Conservation (phyloP, 257 asterid genomes). For the Marsdenia floribunda region DNA sequence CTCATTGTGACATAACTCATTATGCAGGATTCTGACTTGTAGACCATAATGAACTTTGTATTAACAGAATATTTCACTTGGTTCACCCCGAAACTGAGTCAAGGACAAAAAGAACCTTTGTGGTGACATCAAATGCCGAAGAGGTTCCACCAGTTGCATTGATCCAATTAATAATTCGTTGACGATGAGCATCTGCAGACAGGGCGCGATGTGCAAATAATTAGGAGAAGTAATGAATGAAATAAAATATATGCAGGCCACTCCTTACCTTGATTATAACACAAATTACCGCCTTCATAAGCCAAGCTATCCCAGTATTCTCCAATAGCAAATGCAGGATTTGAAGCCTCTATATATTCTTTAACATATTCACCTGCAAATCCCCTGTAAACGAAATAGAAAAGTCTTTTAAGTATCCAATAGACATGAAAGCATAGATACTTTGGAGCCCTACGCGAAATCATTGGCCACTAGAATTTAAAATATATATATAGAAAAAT, state of each 20-base stretch:
- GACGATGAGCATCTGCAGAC: conserved; percentile 53
- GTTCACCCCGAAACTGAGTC: neutral
- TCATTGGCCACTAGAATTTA: neutral
- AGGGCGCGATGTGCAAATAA: neutral
- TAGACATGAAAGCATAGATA: neutral
- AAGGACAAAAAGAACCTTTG: conserved; percentile 33
- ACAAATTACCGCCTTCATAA: conserved; percentile 51
- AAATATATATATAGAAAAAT: neutral
- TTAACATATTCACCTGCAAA: conserved; percentile 53
- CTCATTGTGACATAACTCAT: neutral
- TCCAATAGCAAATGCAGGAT: conserved; percentile 54
- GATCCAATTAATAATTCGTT: conserved; percentile 55
- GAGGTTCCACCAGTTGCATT: conserved; percentile 59
- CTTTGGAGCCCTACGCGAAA: neutral
- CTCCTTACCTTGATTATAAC: conserved; percentile 46
- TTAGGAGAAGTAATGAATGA: neutral
- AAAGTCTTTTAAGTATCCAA: neutral
- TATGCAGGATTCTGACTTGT: neutral
- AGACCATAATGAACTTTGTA: no score
- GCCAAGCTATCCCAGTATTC: conserved; percentile 59
- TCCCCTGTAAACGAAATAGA: conserved; percentile 30
- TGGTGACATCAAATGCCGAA: conserved; percentile 59
- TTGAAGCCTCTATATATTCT: conserved; percentile 51
- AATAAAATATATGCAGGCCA: neutral
- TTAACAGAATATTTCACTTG: neutral